Percentiles rank a stretch among this genome's conserved stretches.
Conservation (phyloP, 768 basidiomycete genomes). For the Lactifluus rugatus region DNA sequence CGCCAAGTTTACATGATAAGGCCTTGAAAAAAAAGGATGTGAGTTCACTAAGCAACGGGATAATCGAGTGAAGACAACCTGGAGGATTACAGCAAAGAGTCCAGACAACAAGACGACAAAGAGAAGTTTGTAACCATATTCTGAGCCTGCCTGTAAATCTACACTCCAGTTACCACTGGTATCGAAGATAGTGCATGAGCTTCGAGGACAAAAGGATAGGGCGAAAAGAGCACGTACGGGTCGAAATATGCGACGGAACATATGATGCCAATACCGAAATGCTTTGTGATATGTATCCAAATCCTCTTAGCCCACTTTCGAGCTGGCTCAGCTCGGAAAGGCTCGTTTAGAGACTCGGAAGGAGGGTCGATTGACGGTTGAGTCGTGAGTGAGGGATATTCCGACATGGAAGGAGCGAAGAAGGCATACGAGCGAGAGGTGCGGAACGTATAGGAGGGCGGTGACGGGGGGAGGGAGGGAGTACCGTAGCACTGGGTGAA, state of each 20-base stretch:
- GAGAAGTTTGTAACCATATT: slow-evolving; percentile 70
- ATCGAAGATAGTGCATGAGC: slow-evolving; percentile 26
- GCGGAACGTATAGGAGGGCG: slow-evolving; percentile 1
- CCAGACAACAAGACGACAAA: slow-evolving; percentile 81
- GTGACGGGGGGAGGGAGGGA: background rate
- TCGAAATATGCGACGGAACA: slow-evolving; percentile 87
- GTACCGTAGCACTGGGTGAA: slow-evolving; percentile 10
- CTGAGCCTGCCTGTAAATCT: slow-evolving; percentile 77
- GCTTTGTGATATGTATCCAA: slow-evolving; percentile 44
- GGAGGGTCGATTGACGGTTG: background rate
- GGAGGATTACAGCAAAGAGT: slow-evolving; percentile 72
- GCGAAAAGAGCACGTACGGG: slow-evolving; percentile 44
- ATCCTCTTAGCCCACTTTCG: slow-evolving; percentile 4
- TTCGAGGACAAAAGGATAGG: background rate
- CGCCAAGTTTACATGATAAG: slow-evolving; percentile 71
- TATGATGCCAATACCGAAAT: slow-evolving; percentile 76
- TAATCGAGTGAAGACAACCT: slow-evolving; percentile 34
- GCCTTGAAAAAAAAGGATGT: slow-evolving; percentile 34
- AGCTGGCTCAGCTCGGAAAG: background rate
- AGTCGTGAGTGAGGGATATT: background rate
- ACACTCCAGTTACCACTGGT: slow-evolving; percentile 74
- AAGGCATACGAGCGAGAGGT: slow-evolving; percentile 6
- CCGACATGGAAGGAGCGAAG: slow-evolving; percentile 9
- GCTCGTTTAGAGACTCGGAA: background rate
- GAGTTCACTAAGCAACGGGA: background rate